Percentiles rank a stretch among this genome's conserved stretches.
phyloP scores from a whole-genome alignment of 345 rosid genomes.

The Triadica sebifera region DNA sequence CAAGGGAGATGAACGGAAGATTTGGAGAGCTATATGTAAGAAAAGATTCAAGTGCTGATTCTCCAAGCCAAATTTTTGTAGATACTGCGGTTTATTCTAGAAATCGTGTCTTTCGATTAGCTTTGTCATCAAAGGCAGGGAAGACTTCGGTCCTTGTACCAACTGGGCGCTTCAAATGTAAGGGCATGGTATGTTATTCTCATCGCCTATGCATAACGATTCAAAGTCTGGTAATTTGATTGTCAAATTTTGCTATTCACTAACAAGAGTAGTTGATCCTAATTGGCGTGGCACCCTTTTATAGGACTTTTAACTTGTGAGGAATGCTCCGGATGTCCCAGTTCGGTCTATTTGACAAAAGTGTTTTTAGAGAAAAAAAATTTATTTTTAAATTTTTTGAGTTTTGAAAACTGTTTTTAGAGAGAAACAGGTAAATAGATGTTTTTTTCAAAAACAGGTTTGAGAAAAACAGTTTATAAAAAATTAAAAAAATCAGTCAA shows the following conservation, averaged over 20 bases:
- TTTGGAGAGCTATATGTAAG: constrained; percentile 53
- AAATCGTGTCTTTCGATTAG: constrained; percentile 93
- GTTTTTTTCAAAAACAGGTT: no score
- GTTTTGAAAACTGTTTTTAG: no score
- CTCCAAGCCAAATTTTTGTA: constrained; percentile 58
- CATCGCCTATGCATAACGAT: constrained; percentile 2
- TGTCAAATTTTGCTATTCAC: neutral
- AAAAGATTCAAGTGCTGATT: constrained; percentile 58
- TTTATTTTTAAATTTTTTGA: no score
- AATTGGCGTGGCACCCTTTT: constrained; percentile 5
- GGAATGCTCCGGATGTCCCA: neutral
- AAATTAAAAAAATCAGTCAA: no score
- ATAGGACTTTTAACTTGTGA: neutral
- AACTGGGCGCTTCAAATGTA: constrained; percentile 74
- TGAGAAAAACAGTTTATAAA: no score
- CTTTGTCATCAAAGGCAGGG: constrained; percentile 91
- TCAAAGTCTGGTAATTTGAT: neutral
- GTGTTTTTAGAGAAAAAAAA: no score
- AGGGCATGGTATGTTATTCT: constrained; percentile 62
- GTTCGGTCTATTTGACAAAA: no score
- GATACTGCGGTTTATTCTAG: constrained; percentile 92
- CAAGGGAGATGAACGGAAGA: constrained; percentile 51
- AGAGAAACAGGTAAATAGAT: no score
- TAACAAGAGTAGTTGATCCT: no score
- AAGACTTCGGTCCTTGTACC: constrained; percentile 80